These are phyloP conservation scores for Alternaria angustiovoidea DNA, from an alignment of 2,329 filamentous ascomycete species.

Conservation along the genomic window DNA sequence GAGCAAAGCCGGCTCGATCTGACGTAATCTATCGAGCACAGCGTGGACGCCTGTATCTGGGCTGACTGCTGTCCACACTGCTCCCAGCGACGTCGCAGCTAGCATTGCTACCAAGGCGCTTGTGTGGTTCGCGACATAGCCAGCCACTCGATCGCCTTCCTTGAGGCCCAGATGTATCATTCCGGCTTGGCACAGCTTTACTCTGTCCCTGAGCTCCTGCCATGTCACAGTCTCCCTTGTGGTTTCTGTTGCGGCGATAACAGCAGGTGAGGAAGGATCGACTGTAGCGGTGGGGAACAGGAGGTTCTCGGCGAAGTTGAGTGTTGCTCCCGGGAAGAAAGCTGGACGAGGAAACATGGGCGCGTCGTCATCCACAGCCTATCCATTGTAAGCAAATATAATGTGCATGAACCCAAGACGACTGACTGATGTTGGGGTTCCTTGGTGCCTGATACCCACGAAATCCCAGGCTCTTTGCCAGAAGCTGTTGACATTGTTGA, in stretches of 20 bases:
- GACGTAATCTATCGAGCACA: constrained; percentile 83
- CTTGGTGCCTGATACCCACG: constrained; percentile 76
- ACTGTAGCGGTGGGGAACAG: constrained; percentile 74
- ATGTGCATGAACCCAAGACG: neutral
- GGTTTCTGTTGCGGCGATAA: constrained; percentile 84
- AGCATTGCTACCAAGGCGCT: constrained; percentile 90
- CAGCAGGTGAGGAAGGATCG: constrained; percentile 69
- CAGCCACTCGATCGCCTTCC: constrained; percentile 68
- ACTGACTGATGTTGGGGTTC: constrained; percentile 67
- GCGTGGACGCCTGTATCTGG: constrained; percentile 92
- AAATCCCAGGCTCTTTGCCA: constrained; percentile 89
- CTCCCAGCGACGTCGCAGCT: constrained; percentile 80
- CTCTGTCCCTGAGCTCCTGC: constrained; percentile 79
- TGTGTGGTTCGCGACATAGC: constrained; percentile 87
- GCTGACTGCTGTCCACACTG: constrained; percentile 91
- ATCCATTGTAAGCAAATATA: constrained; percentile 21
- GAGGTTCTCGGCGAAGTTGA: constrained; percentile 97
- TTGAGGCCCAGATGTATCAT: constrained; percentile 72
- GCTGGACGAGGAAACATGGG: constrained; percentile 85
- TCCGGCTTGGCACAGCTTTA: constrained; percentile 75
- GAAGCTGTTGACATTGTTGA: constrained; percentile 76
- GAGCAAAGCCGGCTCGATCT: constrained; percentile 83
- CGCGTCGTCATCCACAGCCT: constrained; percentile 73
- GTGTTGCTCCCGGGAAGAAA: constrained; percentile 79
- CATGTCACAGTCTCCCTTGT: constrained; percentile 73